phyloP scores from a whole-genome alignment of 2,329 filamentous ascomycete species.

The Alternaria atra region DNA sequence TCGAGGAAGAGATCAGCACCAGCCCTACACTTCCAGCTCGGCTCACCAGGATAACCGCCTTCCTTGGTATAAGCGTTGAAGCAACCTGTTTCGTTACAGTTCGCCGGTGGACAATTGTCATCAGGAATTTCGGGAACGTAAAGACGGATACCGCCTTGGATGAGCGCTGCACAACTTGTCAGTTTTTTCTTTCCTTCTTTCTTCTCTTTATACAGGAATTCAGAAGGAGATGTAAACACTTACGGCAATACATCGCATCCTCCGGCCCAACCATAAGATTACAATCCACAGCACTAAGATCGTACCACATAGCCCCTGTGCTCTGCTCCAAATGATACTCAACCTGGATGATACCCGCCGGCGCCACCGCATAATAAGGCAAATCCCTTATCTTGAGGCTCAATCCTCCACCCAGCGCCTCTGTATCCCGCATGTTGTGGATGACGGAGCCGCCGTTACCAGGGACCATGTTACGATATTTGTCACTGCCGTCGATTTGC shows the following conservation, averaged over 20 bases:
- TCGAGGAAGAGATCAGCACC: constrained; percentile 31
- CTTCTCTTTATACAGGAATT: no score
- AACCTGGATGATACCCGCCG: constrained; percentile 34
- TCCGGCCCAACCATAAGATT: constrained; percentile 5
- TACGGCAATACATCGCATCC: constrained; percentile 28
- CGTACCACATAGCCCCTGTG: constrained; percentile 30
- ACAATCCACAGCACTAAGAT: constrained; percentile 35
- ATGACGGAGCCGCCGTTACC: constrained; percentile 5
- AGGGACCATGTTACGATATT: constrained; percentile 17
- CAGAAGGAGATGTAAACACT: neutral
- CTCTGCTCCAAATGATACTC: constrained; percentile 30
- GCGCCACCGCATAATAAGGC: constrained; percentile 21
- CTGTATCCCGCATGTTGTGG: constrained; percentile 24
- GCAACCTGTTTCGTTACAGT: constrained; percentile 20
- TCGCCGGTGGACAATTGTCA: constrained; percentile 13
- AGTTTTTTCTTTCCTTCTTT: neutral
- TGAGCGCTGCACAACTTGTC: constrained; percentile 13
- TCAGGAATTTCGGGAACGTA: constrained; percentile 8
- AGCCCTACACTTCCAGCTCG: constrained; percentile 24
- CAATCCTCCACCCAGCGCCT: constrained; percentile 18
- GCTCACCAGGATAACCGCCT: constrained; percentile 29
- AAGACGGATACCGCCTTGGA: constrained; percentile 30
- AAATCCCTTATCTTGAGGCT: constrained; percentile 37
- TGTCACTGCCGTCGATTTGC: constrained; percentile 14
- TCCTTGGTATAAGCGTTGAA: constrained; percentile 23